These are phyloP conservation scores for Fomitopsis schrenkii DNA, from an alignment of 1,284 basidiomycete genomes.

Conservation along the genomic window DNA sequence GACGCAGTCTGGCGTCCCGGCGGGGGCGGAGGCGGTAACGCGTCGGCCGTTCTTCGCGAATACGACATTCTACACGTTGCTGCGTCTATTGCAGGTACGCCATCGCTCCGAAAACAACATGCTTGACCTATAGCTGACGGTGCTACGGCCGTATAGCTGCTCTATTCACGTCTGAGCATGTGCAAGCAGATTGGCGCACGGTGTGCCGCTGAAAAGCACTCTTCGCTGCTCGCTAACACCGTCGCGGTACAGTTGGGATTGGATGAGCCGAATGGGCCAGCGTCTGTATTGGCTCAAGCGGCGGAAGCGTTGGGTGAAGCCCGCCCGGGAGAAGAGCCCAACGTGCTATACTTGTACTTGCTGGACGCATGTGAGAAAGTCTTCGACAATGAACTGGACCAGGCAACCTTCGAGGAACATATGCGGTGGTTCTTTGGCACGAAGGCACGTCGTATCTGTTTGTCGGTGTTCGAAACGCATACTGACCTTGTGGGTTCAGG, in stretches of 20 bases:
- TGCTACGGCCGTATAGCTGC: conserved; percentile 47
- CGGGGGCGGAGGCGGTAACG: conserved; percentile 31
- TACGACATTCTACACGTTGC: conserved; percentile 87
- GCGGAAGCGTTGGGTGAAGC: conserved; percentile 49
- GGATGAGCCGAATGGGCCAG: conserved; percentile 72
- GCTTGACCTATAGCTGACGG: neutral
- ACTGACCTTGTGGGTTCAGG: conserved; percentile 34
- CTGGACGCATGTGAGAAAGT: conserved; percentile 91
- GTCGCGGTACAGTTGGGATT: conserved; percentile 71
- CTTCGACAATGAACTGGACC: conserved; percentile 92
- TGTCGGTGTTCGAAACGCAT: conserved; percentile 11
- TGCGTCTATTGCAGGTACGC: conserved; percentile 84
- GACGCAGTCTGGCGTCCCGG: conserved; percentile 13
- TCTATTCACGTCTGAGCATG: conserved; percentile 84
- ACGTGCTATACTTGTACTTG: conserved; percentile 84
- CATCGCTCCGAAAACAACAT: neutral
- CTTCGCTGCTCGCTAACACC: conserved; percentile 60
- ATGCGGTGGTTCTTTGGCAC: conserved; percentile 96
- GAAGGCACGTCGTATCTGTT: conserved; percentile 54
- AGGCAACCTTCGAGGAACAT: conserved; percentile 88
- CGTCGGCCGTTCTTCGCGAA: conserved; percentile 83
- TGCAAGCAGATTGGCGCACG: conserved; percentile 81
- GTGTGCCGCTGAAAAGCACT: conserved; percentile 56
- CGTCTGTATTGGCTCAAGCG: conserved; percentile 61
- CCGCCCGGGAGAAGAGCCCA: conserved; percentile 30